Evolutionary conservation across 805 yeast genomes (phyloP), one percentile per base, ranked within the genome.

Genomic region (Clavispora phyllophila): DNA sequence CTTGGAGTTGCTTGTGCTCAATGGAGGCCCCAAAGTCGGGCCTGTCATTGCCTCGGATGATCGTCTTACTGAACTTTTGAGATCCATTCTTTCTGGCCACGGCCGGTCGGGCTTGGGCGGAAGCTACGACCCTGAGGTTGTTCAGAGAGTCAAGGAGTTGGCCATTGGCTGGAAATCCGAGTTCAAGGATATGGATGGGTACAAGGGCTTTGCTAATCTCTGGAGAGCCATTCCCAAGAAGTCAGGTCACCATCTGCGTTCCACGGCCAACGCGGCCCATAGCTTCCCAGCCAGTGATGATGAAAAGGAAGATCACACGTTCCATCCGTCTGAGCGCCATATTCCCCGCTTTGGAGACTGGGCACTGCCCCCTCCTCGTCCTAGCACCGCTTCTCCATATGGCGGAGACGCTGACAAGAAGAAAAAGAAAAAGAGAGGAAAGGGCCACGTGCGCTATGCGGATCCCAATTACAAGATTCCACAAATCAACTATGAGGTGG

Each of bases 81-180:
- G 72, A 28, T 62, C 70, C n/a, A 65, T 75, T 43, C 69, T 78
- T 8, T 65, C 46, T 47, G 61, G 82, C 0, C 43, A 37, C 36
- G 72, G 63, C 34, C 50, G 47, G 17, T 58, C 68, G 6, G 72
- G 70, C 4, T 26, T 55, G 43, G 56, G 72, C 58, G 37, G 68
- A 64, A 50, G 61, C 62, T 70, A 63, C 48, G 60, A 62, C 40
- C 8, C 56, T 53, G 49, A 60, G 34, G 78, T 84, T 25, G 70
- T 74, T 48, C 67, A 68, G 47, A 70, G 71, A 46, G 71, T 78
- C 15, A 65, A 72, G 18, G 59, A 63, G 2, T 67, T 85, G 58
- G 81, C 86, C 9, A 45, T 70, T 17, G 78, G 79, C 6, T 91
- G 98, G 98, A 66, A 76, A 37, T 55, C 61, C 5, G 86, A 81